phyloP scores from a whole-genome alignment of 306 rosid species.

The Mimosa pudica region DNA sequence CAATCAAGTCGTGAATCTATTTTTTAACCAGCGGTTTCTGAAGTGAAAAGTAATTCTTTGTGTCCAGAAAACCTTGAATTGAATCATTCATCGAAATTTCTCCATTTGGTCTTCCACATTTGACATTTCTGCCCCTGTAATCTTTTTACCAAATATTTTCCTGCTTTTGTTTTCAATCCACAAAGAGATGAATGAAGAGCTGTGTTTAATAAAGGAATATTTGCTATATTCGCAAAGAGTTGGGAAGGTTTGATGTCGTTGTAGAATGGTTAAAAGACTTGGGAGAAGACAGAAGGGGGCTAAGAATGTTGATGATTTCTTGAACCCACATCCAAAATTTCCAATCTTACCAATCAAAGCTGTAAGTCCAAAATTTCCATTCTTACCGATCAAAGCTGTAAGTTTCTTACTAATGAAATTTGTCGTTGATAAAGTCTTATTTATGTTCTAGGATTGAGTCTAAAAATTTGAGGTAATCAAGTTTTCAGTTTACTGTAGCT shows the following conservation, averaged over 20 bases:
- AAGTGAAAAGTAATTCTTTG: neutral
- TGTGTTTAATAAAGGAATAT: neutral
- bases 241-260: neutral
- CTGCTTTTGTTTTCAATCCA: neutral
- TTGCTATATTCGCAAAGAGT: neutral
- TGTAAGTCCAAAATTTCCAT: neutral
- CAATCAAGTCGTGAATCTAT: neutral
- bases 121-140: neutral
- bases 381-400: neutral
- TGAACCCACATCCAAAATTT: neutral
- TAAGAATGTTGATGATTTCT: neutral
- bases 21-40: neutral
- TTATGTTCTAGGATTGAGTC: conserved; percentile 42
- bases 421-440: conserved; percentile 61
- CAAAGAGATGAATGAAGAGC: neutral
- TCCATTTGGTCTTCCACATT: neutral
- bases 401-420: conserved; percentile 16
- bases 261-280: neutral
- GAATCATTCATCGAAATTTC: neutral
- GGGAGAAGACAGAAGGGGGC: neutral
- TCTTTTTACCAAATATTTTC: neutral
- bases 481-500: conserved; percentile 65
- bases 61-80: neutral
- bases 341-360: neutral
- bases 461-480: conserved; percentile 52